These are phyloP conservation scores for Magnolia changhungtana DNA, from an alignment of 164 flowering plant species.

Conservation along the genomic window DNA sequence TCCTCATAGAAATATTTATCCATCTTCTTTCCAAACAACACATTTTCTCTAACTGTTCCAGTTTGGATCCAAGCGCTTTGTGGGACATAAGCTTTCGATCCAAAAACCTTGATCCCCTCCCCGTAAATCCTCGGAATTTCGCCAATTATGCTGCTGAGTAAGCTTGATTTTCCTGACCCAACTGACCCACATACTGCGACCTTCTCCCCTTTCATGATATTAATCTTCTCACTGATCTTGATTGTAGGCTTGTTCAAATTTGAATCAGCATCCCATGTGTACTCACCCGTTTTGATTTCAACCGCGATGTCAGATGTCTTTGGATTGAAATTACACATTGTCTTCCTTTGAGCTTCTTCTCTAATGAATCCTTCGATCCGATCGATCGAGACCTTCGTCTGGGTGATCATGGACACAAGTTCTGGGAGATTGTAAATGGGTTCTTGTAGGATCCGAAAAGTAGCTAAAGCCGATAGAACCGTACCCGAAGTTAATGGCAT, in stretches of 20 bases:
- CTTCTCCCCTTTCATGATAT: constrained; percentile 51
- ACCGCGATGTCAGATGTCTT: constrained; percentile 34
- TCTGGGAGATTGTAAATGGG: constrained; percentile 86
- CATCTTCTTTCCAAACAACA: constrained; percentile 74
- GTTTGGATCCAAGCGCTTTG: constrained; percentile 90
- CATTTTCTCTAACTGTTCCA: constrained; percentile 70
- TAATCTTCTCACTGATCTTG: constrained; percentile 40
- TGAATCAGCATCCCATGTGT: constrained; percentile 49
- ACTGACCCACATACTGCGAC: constrained; percentile 84
- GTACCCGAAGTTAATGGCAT: constrained; percentile 64
- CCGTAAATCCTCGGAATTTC: constrained; percentile 70
- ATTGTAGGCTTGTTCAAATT: constrained; percentile 37
- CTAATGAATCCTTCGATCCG: constrained; percentile 45
- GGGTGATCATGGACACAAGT: constrained; percentile 75
- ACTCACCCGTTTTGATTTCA: constrained; percentile 56
- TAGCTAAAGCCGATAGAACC: constrained; percentile 78
- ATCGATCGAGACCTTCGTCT: constrained; percentile 74
- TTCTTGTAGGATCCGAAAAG: constrained; percentile 79
- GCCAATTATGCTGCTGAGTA: constrained; percentile 64
- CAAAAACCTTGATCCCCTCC: constrained; percentile 42
- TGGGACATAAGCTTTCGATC: constrained; percentile 76
- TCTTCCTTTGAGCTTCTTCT: constrained; percentile 46
- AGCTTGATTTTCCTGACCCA: constrained; percentile 85
- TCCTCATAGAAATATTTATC: constrained; percentile 39
- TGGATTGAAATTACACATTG: constrained; percentile 2